A percentile compares a stretch with the other conserved stretches of the same genome.
phyloP scores from a whole-genome alignment of 1,284 basidiomycete species.

The Leccinum brunneo-olivaceum region DNA sequence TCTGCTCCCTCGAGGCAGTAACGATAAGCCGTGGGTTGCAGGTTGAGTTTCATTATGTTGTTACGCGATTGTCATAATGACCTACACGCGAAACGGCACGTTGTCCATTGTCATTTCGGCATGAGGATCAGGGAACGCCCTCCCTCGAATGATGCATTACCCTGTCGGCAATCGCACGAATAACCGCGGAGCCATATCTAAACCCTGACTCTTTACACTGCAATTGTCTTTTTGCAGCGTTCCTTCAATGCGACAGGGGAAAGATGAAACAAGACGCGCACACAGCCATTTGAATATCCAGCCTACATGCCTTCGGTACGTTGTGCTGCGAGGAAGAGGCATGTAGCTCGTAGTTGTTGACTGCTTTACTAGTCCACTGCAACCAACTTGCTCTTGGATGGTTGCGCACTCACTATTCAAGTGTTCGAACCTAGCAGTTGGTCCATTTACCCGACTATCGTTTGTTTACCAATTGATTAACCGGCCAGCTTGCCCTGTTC shows the following conservation, averaged over 20 bases:
- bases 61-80: slow-evolving; percentile 6
- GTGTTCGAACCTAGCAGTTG: no score
- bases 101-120: slow-evolving; percentile 1
- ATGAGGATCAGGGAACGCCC: slow-evolving; percentile 18
- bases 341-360: no score
- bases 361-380: no score
- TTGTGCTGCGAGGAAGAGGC: no score
- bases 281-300: not conserved
- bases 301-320: not conserved
- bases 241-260: not conserved
- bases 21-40: slow-evolving; percentile 9
- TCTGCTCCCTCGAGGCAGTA: slow-evolving; percentile 3
- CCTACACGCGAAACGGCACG: not conserved
- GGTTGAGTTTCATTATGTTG: not conserved
- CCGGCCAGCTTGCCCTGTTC: not conserved
- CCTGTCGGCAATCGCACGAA: slow-evolving; percentile 7
- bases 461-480: not conserved
- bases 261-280: slow-evolving; percentile 1
- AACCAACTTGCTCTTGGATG: no score
- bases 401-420: no score
- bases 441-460: not conserved
- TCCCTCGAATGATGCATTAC: slow-evolving; percentile 4
- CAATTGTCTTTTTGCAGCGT: not conserved
- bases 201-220: slow-evolving; percentile 1
- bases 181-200: slow-evolving; percentile 13